Base-by-base conservation (phyloP, 2,329 filamentous ascomycete species). In the Nectriaceae sp. region DNA sequence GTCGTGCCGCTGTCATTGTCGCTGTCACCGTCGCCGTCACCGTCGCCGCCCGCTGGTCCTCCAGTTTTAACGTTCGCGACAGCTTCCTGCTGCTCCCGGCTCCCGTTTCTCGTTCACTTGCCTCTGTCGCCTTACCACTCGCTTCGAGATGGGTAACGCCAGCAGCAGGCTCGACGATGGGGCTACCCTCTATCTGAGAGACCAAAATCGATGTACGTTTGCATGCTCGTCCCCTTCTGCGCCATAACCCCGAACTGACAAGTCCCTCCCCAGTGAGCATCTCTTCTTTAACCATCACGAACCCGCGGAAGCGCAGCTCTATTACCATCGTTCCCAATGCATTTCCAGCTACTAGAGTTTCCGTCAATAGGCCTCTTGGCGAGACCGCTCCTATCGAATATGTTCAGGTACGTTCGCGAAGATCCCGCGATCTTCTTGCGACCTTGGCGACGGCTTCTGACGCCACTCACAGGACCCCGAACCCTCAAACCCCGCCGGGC, bases 121-220 rank as follows among this genome's bases (percentile, higher is more conserved):
- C 24, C 35, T 19, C 39, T 21, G 38, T 47, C 47, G 31, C 44
- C 37, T 19, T 16, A 31, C 54, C 52, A 53, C 52, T 41, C 47
- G 52, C 50, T 48, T 70, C 74, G 81, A 73, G 70, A 99, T 99
- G 94, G 94, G 94, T 67, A 91, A 88, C 76, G 86, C 97, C 72
- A 87, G 84, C 70, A 97, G 92, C 78, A 88, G 85, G 72, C 85
- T 87, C 64, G 92, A 96, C 63, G 92, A 97, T 65, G 89, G 85
- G 68, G 80, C 84, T 61, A 74, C 83, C 63, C 76, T 97, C 68
- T 95, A 88, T 70, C 78, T 97, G 67, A 88, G 89, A 75, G 94
- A 99, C 69, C 94, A 96, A 78, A 89, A 83, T 69, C 85, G 91
- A 80, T 84, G 94, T 97, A 80, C 68, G 87, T 75, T 63, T 35